phyloP scores from a whole-genome alignment of 257 asterid species.

The Salvia hispanica region DNA sequence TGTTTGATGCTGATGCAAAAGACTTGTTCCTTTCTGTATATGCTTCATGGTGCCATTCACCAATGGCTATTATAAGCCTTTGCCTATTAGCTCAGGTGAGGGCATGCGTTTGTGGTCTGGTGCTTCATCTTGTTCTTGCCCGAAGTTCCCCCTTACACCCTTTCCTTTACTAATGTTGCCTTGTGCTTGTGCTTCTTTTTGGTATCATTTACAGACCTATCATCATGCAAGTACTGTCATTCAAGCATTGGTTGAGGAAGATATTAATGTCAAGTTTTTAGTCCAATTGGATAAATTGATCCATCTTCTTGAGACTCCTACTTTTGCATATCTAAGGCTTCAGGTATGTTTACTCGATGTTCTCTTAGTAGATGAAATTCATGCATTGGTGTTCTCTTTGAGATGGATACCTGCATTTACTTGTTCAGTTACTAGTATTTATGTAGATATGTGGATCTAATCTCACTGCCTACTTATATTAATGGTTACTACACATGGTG shows the following conservation, averaged over 20 bases:
- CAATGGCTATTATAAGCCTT: conserved; percentile 97
- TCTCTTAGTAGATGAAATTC: conserved; percentile 12
- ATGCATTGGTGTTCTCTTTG: background rate
- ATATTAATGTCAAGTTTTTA: conserved; percentile 87
- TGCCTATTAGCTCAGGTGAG: conserved; percentile 95
- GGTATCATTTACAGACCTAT: conserved; percentile 62
- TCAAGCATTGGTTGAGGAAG: conserved; percentile 91
- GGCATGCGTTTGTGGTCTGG: conserved; percentile 22
- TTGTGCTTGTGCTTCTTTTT: conserved; percentile 21
- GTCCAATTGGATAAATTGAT: conserved; percentile 96
- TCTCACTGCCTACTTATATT: background rate
- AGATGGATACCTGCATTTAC: conserved; percentile 1
- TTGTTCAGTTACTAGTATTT: background rate
- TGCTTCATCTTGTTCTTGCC: conserved; percentile 16
- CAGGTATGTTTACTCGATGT: conserved; percentile 55
- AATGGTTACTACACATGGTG: no score
- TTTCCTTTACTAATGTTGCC: conserved; percentile 22
- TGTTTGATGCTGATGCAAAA: conserved; percentile 71
- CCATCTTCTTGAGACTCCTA: conserved; percentile 94
- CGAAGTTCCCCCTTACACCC: conserved; percentile 8
- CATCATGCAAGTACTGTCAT: conserved; percentile 93
- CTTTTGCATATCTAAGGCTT: conserved; percentile 89
- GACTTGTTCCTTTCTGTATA: conserved; percentile 75
- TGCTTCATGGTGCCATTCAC: conserved; percentile 99
- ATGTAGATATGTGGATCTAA: conserved; percentile 18